Base-by-base conservation (phyloP, 2,329 filamentous ascomycete species). In the Harringtonia lauricola region DNA sequence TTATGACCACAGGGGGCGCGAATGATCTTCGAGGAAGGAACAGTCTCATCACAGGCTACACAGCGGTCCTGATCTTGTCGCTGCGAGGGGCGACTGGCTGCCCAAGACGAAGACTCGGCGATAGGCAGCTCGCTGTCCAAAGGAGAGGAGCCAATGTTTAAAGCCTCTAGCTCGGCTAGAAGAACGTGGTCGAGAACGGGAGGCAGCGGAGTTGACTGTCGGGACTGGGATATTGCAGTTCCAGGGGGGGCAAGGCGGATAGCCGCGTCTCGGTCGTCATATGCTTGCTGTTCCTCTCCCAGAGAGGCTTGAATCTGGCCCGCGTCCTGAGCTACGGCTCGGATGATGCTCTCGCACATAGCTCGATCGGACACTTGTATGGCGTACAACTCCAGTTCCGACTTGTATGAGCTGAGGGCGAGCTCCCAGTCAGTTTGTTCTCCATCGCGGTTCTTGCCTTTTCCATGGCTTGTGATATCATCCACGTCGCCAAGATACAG, bases 1-100 rank as follows among this genome's bases (percentile, higher is more conserved):
- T 64, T 51, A 48, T 80, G 71, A 0, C 54, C 10, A 54, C 74
- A 62, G 21, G 65, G 57, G 13, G 42, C 53, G 10, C 35, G 43
- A 0, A 29, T 19, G 6, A 51, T 24, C 4, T 49, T 36, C 14
- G 8, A 33, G 13, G 9, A 10, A 10, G 21, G 17, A 4, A 29
- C 28, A 0, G 21, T 5, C 2, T 55, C 47, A 12, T 29, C 26
- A 19, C 47, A 50, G 10, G 33, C 41, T 4, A 48, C 37, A 19
- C 51, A 52, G 1, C 33, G n/a, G 3, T 33, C 45, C 33, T n/a
- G 24, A 10, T 26, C 7, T 39, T 18, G 8, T 36, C 29, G 34
- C 24, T 9, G 17, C 28, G 2, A 24, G 15, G 1, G 31, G 22
- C 1, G 21, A 18, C 21, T 6, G 24, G 24, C 6, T 7, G 24